These are phyloP conservation scores for Jatropha podagrica DNA, from an alignment of 441 rosid genomes.

Conservation along the genomic window DNA sequence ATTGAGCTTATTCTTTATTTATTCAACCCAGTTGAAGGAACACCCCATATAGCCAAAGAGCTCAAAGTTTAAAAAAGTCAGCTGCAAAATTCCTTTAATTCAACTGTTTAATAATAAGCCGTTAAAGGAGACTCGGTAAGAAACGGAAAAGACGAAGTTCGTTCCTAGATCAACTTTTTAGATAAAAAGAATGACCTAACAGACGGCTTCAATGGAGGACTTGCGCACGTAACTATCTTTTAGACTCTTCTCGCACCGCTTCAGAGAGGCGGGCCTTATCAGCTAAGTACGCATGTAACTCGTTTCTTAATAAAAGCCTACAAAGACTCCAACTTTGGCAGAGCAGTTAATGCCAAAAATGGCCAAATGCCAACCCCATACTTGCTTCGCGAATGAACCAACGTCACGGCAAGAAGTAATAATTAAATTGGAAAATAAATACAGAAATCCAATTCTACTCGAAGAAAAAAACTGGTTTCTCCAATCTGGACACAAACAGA, in stretches of 20 bases:
- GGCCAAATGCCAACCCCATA: neutral
- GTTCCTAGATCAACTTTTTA: neutral
- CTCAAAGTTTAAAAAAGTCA: neutral
- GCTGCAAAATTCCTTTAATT: neutral
- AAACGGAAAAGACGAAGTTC: conserved; percentile 7
- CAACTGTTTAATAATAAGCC: neutral
- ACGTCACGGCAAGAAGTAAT: neutral
- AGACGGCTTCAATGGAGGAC: neutral
- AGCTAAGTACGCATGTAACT: neutral
- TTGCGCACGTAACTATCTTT: conserved; percentile 12
- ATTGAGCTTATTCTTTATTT: neutral
- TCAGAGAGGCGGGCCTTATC: conserved; percentile 12
- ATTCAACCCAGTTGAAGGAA: neutral
- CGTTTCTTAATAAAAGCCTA: neutral
- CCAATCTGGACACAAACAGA: neutral
- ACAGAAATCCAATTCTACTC: neutral
- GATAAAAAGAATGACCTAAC: conserved; percentile 1
- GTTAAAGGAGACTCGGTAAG: neutral
- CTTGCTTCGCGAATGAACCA: neutral
- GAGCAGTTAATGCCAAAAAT: neutral
- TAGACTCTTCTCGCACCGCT: conserved; percentile 12
- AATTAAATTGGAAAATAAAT: neutral
- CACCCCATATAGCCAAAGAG: neutral
- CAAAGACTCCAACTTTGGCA: conserved; percentile 11
- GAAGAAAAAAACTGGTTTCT: too few relatives aligned